Evolutionary conservation across 2,329 filamentous ascomycete genomes (phyloP), one percentile per base, ranked within the genome.

Genomic region (Fusarium haematococcum): DNA sequence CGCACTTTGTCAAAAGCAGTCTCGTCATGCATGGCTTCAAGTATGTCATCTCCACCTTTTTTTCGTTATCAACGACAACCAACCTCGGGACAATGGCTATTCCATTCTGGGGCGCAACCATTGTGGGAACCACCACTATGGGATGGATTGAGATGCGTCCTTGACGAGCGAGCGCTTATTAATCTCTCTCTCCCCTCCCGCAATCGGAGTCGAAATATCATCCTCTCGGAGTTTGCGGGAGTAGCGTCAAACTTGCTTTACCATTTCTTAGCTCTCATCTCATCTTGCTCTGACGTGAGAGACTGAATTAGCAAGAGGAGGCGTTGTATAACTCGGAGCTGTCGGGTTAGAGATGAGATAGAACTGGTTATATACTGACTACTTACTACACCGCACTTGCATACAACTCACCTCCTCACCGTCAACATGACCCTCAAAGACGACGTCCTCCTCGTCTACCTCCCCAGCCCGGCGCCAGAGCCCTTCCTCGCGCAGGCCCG

Each of bases 381-480:
- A 45, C 14, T 48, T 7, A n/a, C 16, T n/a, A 52, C 18, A 32
- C 27, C 27, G 27, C 11, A 8, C 48, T 8, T 52, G 16, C 18
- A 50, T 18, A 35, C 18, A 30, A 35, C 32, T 35, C 16, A 59
- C 20, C 27, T 33, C 50, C 50, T 39, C 33, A 18, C 45, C 25
- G 45, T 14, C 48, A 71, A 18, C 14, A 78, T 76, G 74, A 20
- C 75, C 30, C 74, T 85, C 50, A 78, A 76, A 68, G 77, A 80
- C 39, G 85, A 87, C 66, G 80, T 84, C 14, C 77, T 87, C 6
- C 79, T 87, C 27, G 63, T 87, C 30, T 80, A 83, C 65, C 48
- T 84, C 9, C 82, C 83, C 4, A 63, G 69, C 16, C 75, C 79
- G 4, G 77, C 80, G 1, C 75, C 82, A 2, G 57, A 77, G 1